These are phyloP conservation scores for Desmodesmus armatus DNA, from an alignment of 139 green algal species.

Conservation along the genomic window DNA sequence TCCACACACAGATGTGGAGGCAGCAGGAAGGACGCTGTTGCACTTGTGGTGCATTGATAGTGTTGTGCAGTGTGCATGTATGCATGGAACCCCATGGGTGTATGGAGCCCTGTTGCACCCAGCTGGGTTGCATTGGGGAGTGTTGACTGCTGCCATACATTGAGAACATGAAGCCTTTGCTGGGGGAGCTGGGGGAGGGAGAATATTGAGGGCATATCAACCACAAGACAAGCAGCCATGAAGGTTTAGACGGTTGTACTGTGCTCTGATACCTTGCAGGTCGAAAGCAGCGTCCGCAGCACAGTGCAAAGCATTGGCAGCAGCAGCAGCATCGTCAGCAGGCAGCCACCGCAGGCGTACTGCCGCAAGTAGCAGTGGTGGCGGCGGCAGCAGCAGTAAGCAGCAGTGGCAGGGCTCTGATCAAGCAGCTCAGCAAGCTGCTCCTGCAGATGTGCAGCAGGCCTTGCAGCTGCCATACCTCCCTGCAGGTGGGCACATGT, in stretches of 20 bases:
- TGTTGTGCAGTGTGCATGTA: not conserved
- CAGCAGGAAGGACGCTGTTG: not conserved
- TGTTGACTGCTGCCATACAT: too few relatives aligned
- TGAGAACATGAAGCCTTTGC: not conserved
- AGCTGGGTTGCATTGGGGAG: too few relatives aligned
- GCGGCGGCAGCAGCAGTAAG: not conserved
- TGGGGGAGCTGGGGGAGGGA: too few relatives aligned
- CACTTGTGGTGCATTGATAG: not conserved
- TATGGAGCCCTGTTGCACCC: too few relatives aligned
- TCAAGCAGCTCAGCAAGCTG: not conserved
- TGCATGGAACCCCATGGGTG: not conserved
- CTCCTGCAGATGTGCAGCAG: slow-evolving; percentile 2
- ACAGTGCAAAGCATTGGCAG: not conserved
- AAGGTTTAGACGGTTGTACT: not conserved
- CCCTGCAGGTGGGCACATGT: not conserved
- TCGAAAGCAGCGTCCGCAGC: not conserved
- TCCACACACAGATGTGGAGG: not conserved
- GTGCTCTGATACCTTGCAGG: not conserved
- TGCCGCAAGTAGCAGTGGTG: not conserved
- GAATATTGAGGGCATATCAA: too few relatives aligned
- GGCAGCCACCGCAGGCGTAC: not conserved
- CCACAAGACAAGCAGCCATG: too few relatives aligned
- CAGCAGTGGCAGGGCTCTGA: not conserved
- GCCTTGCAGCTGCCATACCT: slow-evolving; percentile 32
- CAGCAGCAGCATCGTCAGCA: not conserved